A percentile compares a stretch with the other conserved stretches of the same genome.
Evolutionary conservation across 495 filamentous ascomycete genomes (phyloP).

Genomic region (Hypoxylon lenormandii): DNA sequence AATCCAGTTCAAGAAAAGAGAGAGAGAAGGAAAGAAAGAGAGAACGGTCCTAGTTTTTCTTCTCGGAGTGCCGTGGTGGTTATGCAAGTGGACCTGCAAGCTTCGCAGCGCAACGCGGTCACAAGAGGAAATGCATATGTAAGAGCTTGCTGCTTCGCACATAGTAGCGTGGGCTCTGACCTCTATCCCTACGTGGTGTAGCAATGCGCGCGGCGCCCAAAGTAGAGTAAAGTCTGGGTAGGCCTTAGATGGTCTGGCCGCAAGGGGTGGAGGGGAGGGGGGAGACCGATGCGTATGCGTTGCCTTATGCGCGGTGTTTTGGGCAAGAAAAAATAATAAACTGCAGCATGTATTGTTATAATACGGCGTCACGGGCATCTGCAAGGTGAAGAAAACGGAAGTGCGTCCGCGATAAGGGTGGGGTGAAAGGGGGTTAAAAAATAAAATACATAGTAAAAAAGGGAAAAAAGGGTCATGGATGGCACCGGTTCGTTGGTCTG

Average conservation of each 20-base stretch:
- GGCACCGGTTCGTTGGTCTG: slow-evolving; percentile 33
- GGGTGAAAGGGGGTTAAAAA: slow-evolving; percentile 26
- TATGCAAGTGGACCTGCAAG: slow-evolving; percentile 42
- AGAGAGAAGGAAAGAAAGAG: too few relatives aligned
- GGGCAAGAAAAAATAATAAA: slow-evolving; percentile 3
- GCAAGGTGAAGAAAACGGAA: slow-evolving; percentile 49
- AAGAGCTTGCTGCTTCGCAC: slow-evolving; percentile 38
- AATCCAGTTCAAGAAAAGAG: too few relatives aligned
- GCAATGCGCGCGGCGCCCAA: slow-evolving; percentile 28
- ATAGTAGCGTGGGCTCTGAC: slow-evolving; percentile 17
- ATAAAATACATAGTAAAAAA: too few relatives aligned
- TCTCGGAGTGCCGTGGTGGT: slow-evolving; percentile 7
- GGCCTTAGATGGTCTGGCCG: slow-evolving; percentile 30
- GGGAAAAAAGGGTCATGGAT: slow-evolving; percentile 20
- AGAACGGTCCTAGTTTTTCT: too few relatives aligned
- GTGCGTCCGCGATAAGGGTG: slow-evolving; percentile 35
- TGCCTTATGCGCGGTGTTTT: slow-evolving; percentile 28
- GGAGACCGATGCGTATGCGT: slow-evolving; percentile 17
- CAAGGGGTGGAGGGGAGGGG: slow-evolving; percentile 29
- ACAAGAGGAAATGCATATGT: slow-evolving; percentile 53
- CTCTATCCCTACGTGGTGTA: slow-evolving; percentile 21
- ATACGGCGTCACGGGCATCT: slow-evolving; percentile 40
- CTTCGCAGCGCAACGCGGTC: slow-evolving; percentile 55
- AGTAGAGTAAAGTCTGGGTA: slow-evolving; percentile 35
- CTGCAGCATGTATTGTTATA: slow-evolving; percentile 22